Conservation (phyloP, 768 basidiomycete species). For the Steccherinum ochraceum region DNA sequence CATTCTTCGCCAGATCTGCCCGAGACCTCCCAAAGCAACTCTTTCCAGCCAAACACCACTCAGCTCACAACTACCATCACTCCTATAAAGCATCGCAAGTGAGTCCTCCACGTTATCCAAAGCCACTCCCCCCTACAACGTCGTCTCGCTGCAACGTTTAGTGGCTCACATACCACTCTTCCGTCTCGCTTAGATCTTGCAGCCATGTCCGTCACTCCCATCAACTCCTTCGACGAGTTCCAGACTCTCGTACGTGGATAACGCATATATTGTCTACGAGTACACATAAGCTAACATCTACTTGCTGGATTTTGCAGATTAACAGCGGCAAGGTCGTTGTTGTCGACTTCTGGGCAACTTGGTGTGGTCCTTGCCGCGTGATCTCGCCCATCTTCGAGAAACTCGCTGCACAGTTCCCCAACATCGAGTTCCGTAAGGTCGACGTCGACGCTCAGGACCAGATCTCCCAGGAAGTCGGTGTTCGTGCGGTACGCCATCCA, state of each 20-base stretch:
- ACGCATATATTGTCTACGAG: background rate
- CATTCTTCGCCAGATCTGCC: background rate
- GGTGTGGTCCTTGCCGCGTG: constrained; percentile 67
- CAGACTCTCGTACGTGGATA: constrained; percentile 34
- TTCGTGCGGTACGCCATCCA: constrained; percentile 48
- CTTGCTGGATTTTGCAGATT: constrained; percentile 29
- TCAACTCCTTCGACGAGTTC: constrained; percentile 34
- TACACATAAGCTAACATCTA: background rate
- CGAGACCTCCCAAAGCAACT: too few species aligned
- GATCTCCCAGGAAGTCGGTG: constrained; percentile 50
- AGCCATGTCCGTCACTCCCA: constrained; percentile 33
- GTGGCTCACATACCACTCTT: too few species aligned
- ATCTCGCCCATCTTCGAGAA: constrained; percentile 65
- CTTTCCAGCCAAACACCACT: background rate
- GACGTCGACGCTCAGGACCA: constrained; percentile 57
- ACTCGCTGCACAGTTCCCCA: constrained; percentile 31
- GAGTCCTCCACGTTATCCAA: too few species aligned
- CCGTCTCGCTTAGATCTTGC: background rate
- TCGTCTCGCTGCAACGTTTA: too few species aligned
- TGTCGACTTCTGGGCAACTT: constrained; percentile 74
- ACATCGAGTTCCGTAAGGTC: constrained; percentile 63
- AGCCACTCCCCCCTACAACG: too few species aligned
- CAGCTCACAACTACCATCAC: too few species aligned
- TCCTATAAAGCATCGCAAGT: background rate
- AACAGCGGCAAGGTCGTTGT: constrained; percentile 39